phyloP scores from a whole-genome alignment of 2,329 filamentous ascomycete genomes.

The Aspergillus fumigatus region DNA sequence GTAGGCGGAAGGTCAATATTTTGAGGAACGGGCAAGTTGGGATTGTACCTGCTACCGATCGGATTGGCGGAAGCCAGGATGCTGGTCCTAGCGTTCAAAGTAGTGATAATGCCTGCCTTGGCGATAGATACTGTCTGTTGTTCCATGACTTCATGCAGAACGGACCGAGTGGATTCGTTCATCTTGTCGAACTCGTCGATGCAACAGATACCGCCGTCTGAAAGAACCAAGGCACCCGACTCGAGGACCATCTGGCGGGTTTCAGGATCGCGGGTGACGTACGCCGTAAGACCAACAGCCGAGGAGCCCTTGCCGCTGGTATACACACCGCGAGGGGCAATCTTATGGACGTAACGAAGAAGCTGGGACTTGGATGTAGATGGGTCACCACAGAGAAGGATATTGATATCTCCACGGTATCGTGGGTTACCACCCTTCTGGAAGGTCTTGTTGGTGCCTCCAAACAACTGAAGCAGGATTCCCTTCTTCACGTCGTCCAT shows the following conservation, averaged over 20 bases:
- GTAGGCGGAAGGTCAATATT: conserved; percentile 98
- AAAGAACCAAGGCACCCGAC: conserved; percentile 68
- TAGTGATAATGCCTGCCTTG: conserved; percentile 76
- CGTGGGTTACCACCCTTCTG: conserved; percentile 92
- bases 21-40: conserved; percentile 89
- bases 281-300: conserved; percentile 72
- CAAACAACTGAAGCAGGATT: conserved; percentile 92
- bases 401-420: conserved; percentile 96
- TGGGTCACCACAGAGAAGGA: conserved; percentile 92
- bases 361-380: conserved; percentile 96
- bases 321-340: conserved; percentile 81
- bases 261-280: conserved; percentile 69
- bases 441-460: conserved; percentile 96
- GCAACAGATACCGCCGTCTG: conserved; percentile 71
- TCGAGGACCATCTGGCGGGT: conserved; percentile 70
- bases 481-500: conserved; percentile 99
- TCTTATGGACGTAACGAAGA: conserved; percentile 92
- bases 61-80: conserved; percentile 97
- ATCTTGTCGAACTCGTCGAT: conserved; percentile 81
- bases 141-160: conserved; percentile 77
- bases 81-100: conserved; percentile 88
- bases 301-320: conserved; percentile 73
- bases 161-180: conserved; percentile 68
- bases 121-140: conserved; percentile 75
- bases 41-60: conserved; percentile 96